Evolutionary conservation across 768 basidiomycete genomes (phyloP).

Genomic region (Phaeotremella fagi): DNA sequence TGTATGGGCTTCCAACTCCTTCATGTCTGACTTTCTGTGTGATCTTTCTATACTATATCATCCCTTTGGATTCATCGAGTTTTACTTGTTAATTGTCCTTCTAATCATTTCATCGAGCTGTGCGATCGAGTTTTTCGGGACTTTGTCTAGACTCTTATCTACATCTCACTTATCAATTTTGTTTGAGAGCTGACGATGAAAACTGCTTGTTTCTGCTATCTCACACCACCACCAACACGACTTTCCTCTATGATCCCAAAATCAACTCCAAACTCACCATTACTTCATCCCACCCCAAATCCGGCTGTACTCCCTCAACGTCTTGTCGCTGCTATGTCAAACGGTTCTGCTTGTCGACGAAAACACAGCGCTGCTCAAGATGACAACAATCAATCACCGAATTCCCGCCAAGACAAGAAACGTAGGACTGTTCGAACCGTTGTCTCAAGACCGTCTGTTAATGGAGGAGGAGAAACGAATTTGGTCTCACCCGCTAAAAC

Average conservation of each 20-base stretch:
- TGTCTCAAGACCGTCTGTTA: background rate
- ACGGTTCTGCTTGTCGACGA: background rate
- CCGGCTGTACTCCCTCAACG: background rate
- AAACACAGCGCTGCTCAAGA: background rate
- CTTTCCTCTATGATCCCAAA: conserved; percentile 11
- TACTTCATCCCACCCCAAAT: background rate
- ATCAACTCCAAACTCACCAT: background rate
- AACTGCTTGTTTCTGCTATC: conserved; percentile 9
- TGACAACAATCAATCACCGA: background rate
- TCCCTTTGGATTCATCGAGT: background rate
- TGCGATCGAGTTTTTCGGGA: too few relatives aligned
- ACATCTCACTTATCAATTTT: too few relatives aligned
- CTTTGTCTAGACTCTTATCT: too few relatives aligned
- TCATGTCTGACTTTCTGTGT: background rate
- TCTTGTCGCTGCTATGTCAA: background rate
- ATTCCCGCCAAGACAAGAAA: background rate
- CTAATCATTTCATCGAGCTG: too few relatives aligned
- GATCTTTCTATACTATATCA: background rate
- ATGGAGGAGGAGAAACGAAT: background rate
- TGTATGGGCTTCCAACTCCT: too few relatives aligned
- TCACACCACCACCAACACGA: conserved; percentile 33
- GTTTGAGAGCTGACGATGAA: background rate
- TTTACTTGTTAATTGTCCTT: too few relatives aligned
- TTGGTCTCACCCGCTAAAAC: background rate
- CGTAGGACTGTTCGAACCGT: background rate